Evolutionary conservation across 2,329 filamentous ascomycete species (phyloP), one percentile per base, ranked within the genome.

Genomic region (Ophiocordyceps polyrhachis-furcata): DNA sequence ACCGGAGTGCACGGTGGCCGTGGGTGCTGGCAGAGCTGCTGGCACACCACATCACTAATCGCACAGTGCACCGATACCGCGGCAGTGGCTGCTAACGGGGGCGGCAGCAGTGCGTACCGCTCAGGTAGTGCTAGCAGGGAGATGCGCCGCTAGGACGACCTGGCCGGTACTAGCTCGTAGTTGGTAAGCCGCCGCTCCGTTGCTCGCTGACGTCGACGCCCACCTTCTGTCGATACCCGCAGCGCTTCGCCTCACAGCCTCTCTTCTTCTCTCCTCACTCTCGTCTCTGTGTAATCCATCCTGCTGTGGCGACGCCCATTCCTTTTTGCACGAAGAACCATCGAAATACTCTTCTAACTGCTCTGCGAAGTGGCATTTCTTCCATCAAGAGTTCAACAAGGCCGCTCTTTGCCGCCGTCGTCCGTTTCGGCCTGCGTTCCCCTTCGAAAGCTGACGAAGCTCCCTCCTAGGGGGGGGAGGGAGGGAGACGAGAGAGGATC

Each of bases 401-500:
- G 17, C 17, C 35, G 15, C 15, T 32, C 31, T 32, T 37, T 9
- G 14, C 15, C 19, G 5, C 17, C 35, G 2, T 3, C n/a, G n/a
- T 19, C 17, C 19, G n/a, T n/a, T 17, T 20, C 2, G 25, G 25
- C 25, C 9, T 38, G 35, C 19, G n/a, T 38, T n/a, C 35, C n/a
- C 35, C n/a, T 19, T 42, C 37, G 46, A 40, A 40, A 40, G 48
- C 48, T 49, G 48, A 48, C 48, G 49, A 46, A 44, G 43, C 43
- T 38, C 44, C 44, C 44, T 45, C 28, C 14, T 31, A 28, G 25
- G 25, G 25, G 25, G 25, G 25, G 9, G 17, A 6, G 25, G 9
- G 17, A 6, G 21, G 6, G 21, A 23, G 21, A 23, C 21, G 32
- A 37, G 32, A 37, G n/a, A n/a, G 35, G 35, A 17, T n/a, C 7